These are phyloP conservation scores for Stephanocyclus meneghinianus DNA, from an alignment of 352 stramenopile species.

Conservation along the genomic window DNA sequence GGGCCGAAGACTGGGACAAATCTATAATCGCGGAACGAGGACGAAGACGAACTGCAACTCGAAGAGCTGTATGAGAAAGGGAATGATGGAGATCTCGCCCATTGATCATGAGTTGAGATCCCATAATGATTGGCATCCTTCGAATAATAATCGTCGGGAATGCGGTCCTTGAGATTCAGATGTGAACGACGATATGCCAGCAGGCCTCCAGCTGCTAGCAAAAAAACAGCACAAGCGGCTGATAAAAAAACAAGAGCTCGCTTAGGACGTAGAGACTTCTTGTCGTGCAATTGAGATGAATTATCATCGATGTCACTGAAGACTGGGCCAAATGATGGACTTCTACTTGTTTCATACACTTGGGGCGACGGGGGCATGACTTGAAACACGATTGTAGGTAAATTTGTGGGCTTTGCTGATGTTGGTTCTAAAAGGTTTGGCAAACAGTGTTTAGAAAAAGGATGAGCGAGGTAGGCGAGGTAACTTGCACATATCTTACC, in stretches of 20 bases:
- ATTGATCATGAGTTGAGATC: slow-evolving; percentile 9
- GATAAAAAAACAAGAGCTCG: slow-evolving; percentile 24
- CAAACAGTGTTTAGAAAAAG: not conserved
- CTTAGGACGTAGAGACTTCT: slow-evolving; percentile 5
- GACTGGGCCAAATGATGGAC: not conserved
- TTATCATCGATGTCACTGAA: not conserved
- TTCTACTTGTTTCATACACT: not conserved
- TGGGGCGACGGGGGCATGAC: not conserved
- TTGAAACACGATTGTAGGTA: not conserved
- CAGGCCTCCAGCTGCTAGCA: slow-evolving; percentile 5
- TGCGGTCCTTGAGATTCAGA: not conserved
- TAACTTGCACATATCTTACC: not conserved
- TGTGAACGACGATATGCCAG: not conserved
- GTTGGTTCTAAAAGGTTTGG: slow-evolving; percentile 1
- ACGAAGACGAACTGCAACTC: slow-evolving; percentile 29
- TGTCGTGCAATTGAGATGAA: not conserved
- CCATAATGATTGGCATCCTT: slow-evolving; percentile 25
- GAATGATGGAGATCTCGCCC: slow-evolving; percentile 7
- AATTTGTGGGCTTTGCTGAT: not conserved
- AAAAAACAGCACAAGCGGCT: slow-evolving; percentile 1
- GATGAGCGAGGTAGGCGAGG: not conserved
- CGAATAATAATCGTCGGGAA: slow-evolving; percentile 13
- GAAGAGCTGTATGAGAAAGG: slow-evolving; percentile 18
- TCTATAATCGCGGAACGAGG: slow-evolving; percentile 36
- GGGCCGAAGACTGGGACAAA: slow-evolving; percentile 40